phyloP scores from a whole-genome alignment of 2,329 filamentous ascomycete genomes.

The Colletotrichum costaricense region DNA sequence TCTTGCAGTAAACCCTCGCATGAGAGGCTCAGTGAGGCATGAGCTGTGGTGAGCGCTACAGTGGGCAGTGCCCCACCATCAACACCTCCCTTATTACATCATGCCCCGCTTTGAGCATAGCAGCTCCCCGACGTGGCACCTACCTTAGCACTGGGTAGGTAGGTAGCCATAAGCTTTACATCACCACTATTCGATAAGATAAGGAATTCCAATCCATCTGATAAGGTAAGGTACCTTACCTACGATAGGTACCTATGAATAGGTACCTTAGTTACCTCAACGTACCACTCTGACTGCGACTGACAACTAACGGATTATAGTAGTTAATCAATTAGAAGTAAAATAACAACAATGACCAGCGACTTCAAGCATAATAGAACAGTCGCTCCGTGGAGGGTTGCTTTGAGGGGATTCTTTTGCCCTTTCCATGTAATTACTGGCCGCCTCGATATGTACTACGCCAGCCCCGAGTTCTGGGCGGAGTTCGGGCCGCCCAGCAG shows the following conservation, averaged over 20 bases:
- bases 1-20: not conserved
- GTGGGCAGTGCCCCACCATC: constrained; percentile 23
- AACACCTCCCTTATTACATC: constrained; percentile 35
- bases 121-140: not conserved
- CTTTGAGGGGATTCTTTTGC: too few relatives aligned
- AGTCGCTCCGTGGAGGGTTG: too few relatives aligned
- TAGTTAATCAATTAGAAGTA: too few relatives aligned
- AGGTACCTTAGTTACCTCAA: not conserved
- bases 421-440: not conserved
- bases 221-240: too few relatives aligned
- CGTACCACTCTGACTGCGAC: too few relatives aligned
- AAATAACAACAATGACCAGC: too few relatives aligned
- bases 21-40: constrained; percentile 8
- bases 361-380: too few relatives aligned
- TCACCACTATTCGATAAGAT: constrained; percentile 19
- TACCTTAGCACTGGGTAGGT: too few relatives aligned
- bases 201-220: not conserved
- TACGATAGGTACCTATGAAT: too few relatives aligned
- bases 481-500: not conserved
- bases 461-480: not conserved
- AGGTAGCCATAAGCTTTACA: not conserved
- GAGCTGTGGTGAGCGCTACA: constrained; percentile 20
- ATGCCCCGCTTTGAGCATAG: constrained; percentile 33
- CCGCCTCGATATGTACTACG: not conserved
- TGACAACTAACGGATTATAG: too few relatives aligned